Evolutionary conservation across 352 stramenopile genomes (phyloP), one percentile per base, ranked within the genome.

Genomic region (Phytophthora constricta): DNA sequence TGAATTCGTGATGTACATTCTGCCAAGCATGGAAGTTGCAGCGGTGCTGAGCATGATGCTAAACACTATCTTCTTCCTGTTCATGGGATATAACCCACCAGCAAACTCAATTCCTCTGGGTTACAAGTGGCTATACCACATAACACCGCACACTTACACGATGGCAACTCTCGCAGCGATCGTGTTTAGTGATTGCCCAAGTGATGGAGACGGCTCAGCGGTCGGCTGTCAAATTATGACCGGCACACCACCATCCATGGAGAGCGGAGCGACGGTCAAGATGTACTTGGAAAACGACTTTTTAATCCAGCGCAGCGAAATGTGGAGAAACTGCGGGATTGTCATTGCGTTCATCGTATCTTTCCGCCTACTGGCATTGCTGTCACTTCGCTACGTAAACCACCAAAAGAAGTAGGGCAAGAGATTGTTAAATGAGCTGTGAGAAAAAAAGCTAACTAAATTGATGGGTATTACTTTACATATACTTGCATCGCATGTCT

Each of bases 301-400:
- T 14, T 17, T 20, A 14, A 45, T 45, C 37, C 10, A 45, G 37
- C 37, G n/a, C 37, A 45, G 31, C 31, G 31, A 37, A 11, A 37
- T 79, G 17, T 76, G 64, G 70, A 53, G 52, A 28, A 70, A 80
- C 60, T 72, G 77, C n/a, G 61, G 54, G 11, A 65, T 74, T 2
- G 25, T 77, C 25, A 23, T 83, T 23, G 71, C 31, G 8, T 70
- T 73, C 46, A 76, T 75, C 9, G 49, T 70, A 3, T 49, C 73
- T 16, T 76, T 74, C 16, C 62, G 68, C 14, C 17, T 78, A 11
- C 41, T 76, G 4, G 53, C 67, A 3, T 28, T 79, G 39, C 41
- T 80, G n/a, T 70, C 58, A 25, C 45, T 80, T 23, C 71, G 70
- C n/a, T 82, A 68, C 58, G 50, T 80, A 19, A 82, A 80, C 46